Evolutionary conservation across 179 eudicot genomes (phyloP).

Genomic region (Silene vulgaris): DNA sequence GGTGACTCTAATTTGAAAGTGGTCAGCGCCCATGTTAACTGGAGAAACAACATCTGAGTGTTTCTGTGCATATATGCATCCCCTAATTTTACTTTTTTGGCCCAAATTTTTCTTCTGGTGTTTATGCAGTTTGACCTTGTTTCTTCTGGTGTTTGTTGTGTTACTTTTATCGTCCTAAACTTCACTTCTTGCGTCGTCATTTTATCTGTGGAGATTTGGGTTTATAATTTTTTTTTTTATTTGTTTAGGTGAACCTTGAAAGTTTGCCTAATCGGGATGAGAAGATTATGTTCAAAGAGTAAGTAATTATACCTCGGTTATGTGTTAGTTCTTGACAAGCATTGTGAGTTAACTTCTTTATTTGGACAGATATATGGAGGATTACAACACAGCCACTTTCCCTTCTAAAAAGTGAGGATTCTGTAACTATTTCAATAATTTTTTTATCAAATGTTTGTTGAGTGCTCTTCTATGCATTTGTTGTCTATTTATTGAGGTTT

Average conservation of each 20-base stretch:
- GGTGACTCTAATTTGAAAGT: neutral
- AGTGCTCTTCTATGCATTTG: neutral
- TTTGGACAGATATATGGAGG: slow-evolving; percentile 88
- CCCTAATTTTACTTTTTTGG: neutral
- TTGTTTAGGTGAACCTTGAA: slow-evolving; percentile 79
- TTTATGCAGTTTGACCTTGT: neutral
- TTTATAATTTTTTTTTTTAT: neutral
- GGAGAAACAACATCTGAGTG: neutral
- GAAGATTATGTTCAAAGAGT: slow-evolving; percentile 96
- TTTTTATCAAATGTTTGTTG: neutral
- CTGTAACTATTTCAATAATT: neutral
- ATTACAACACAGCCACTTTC: slow-evolving; percentile 88
- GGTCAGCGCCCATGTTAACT: neutral
- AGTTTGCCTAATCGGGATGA: slow-evolving; percentile 90
- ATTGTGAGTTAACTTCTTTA: slow-evolving; percentile 1
- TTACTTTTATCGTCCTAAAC: neutral
- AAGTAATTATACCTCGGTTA: slow-evolving; percentile 25
- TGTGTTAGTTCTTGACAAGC: neutral
- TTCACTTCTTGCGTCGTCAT: neutral
- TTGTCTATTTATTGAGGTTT: neutral
- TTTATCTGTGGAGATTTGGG: neutral
- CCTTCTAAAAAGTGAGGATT: slow-evolving; percentile 80
- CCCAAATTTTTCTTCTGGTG: neutral
- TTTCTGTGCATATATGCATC: no score
- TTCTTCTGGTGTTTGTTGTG: neutral